phyloP scores from a whole-genome alignment of 495 filamentous ascomycete genomes.

The Penicillium fimorum region DNA sequence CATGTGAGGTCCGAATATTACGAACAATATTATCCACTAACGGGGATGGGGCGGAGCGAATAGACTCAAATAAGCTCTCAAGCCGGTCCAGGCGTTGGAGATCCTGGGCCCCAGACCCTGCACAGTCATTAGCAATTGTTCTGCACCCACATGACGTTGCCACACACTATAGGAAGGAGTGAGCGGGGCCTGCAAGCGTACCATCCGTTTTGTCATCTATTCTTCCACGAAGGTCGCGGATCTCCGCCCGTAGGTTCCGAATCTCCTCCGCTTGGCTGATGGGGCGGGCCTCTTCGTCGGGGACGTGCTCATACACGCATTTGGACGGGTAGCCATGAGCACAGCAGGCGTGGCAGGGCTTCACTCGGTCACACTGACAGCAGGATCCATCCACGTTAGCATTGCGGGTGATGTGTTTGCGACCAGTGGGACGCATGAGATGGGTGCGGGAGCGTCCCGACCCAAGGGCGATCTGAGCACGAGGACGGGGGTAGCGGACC shows the following conservation, averaged over 20 bases:
- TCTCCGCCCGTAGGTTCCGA: slow-evolving; percentile 40
- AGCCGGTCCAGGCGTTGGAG: slow-evolving; percentile 36
- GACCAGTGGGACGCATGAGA: slow-evolving; percentile 16
- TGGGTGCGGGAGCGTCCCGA: slow-evolving; percentile 22
- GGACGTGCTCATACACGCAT: slow-evolving; percentile 40
- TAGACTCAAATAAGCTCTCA: slow-evolving; percentile 39
- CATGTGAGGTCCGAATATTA: slow-evolving; percentile 32
- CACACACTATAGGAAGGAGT: background rate
- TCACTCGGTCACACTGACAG: slow-evolving; percentile 45
- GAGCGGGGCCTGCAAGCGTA: slow-evolving; percentile 17
- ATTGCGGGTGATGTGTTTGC: background rate
- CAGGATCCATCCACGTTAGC: slow-evolving; percentile 18
- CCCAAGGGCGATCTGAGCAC: slow-evolving; percentile 28
- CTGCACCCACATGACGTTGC: background rate
- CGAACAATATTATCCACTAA: slow-evolving; percentile 37
- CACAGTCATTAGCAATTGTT: slow-evolving; percentile 4
- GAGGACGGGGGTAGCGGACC: slow-evolving; percentile 26
- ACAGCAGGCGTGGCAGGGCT: slow-evolving; percentile 49
- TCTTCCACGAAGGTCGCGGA: slow-evolving; percentile 33
- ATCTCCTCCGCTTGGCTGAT: slow-evolving; percentile 47
- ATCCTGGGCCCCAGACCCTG: slow-evolving; percentile 25
- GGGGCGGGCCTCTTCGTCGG: slow-evolving; percentile 40
- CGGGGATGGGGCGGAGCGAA: slow-evolving; percentile 38
- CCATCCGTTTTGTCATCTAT: slow-evolving; percentile 30
- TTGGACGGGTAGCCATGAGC: slow-evolving; percentile 48